These are phyloP conservation scores for Termitomyces heimii DNA, from an alignment of 768 basidiomycete species.

Conservation along the genomic window DNA sequence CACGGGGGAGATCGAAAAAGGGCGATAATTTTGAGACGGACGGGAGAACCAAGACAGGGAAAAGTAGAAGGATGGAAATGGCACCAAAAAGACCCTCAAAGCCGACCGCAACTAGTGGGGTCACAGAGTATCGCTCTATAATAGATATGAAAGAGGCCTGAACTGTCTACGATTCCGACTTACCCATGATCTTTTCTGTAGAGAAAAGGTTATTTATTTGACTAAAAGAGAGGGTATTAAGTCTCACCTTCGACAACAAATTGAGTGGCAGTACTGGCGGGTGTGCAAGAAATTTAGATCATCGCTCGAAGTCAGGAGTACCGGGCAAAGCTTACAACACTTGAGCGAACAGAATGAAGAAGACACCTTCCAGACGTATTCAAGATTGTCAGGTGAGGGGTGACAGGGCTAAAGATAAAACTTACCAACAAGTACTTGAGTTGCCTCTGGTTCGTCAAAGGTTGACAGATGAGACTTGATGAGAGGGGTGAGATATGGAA, in stretches of 20 bases:
- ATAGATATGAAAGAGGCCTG: background rate
- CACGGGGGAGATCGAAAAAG: slow-evolving; percentile 85
- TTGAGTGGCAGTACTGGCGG: slow-evolving; percentile 74
- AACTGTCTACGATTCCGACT: slow-evolving; percentile 2
- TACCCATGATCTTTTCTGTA: slow-evolving; percentile 83
- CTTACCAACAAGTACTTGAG: slow-evolving; percentile 70
- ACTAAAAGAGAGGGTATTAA: slow-evolving; percentile 12
- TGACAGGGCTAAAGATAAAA: slow-evolving; percentile 9
- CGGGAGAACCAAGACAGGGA: slow-evolving; percentile 76
- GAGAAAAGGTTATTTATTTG: slow-evolving; percentile 2
- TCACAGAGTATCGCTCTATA: slow-evolving; percentile 65
- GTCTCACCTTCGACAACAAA: slow-evolving; percentile 67
- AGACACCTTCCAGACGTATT: slow-evolving; percentile 52
- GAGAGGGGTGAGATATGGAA: slow-evolving; percentile 22
- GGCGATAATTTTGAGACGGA: slow-evolving; percentile 56
- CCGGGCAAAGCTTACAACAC: slow-evolving; percentile 61
- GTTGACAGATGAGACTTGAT: slow-evolving; percentile 28
- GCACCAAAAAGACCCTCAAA: slow-evolving; percentile 92
- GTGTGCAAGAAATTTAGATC: slow-evolving; percentile 5
- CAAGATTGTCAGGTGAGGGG: slow-evolving; percentile 13
- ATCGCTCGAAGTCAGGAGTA: slow-evolving; percentile 13
- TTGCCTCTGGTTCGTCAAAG: slow-evolving; percentile 50
- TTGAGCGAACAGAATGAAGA: slow-evolving; percentile 91
- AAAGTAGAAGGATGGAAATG: slow-evolving; percentile 66
- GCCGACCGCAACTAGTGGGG: slow-evolving; percentile 90